These are phyloP conservation scores for Penicillium verrucosum DNA, from an alignment of 2,329 filamentous ascomycete species.

Conservation along the genomic window DNA sequence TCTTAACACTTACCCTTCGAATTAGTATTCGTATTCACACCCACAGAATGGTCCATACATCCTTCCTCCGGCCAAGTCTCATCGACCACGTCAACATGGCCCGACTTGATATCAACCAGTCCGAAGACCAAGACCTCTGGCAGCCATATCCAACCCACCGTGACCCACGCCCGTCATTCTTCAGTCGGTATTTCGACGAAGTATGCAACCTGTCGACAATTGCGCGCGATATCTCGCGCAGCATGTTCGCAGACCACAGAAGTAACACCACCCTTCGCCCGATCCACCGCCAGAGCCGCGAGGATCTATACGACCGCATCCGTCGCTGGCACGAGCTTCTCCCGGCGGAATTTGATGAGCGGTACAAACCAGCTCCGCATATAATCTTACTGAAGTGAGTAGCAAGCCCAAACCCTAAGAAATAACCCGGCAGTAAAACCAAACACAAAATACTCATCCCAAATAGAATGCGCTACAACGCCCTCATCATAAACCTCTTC, in stretches of 20 bases:
- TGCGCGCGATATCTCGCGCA: constrained; percentile 35
- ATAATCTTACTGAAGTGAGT: constrained; percentile 32
- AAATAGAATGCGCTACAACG: constrained; percentile 35
- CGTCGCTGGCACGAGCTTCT: constrained; percentile 31
- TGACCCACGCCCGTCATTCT: constrained; percentile 24
- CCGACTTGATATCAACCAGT: constrained; percentile 15
- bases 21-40: neutral
- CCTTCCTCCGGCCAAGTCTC: constrained; percentile 35
- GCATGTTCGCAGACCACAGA: constrained; percentile 28
- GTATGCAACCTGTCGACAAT: constrained; percentile 36
- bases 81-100: constrained; percentile 35
- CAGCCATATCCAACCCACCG: constrained; percentile 35
- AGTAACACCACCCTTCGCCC: constrained; percentile 1
- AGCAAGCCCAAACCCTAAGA: neutral
- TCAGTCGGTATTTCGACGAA: constrained; percentile 35
- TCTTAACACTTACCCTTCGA: neutral
- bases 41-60: constrained; percentile 34
- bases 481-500: constrained; percentile 37
- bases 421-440: no score
- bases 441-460: neutral
- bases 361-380: constrained; percentile 31
- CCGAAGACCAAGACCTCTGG: constrained; percentile 27
- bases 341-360: constrained; percentile 28
- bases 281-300: constrained; percentile 22
- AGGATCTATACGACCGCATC: constrained; percentile 31